Percentiles rank a stretch among this genome's conserved stretches.
These are phyloP conservation scores for Kwoniella shandongensis DNA, from an alignment of 768 basidiomycete genomes.

Conservation along the genomic window DNA sequence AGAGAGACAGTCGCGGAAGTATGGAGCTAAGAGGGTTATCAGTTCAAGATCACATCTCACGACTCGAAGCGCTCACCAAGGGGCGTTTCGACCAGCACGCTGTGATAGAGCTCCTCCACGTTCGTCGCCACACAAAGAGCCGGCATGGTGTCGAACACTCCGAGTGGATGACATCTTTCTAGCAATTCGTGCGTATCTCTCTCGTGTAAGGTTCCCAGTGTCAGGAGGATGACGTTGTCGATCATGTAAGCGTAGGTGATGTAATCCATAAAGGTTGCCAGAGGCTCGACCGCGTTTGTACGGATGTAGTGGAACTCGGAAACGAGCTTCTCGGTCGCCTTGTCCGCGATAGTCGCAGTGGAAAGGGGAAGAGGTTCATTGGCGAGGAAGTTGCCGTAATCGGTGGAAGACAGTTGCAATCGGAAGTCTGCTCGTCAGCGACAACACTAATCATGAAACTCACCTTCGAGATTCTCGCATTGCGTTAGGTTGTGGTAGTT, in stretches of 20 bases:
- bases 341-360: constrained; percentile 93
- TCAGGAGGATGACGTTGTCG: constrained; percentile 96
- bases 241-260: constrained; percentile 99
- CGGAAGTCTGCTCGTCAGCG: constrained; percentile 69
- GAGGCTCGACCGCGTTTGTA: constrained; percentile 83
- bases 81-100: constrained; percentile 94
- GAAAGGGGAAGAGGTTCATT: constrained; percentile 92
- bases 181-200: constrained; percentile 95
- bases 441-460: constrained; percentile 22
- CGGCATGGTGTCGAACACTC: constrained; percentile 97
- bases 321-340: constrained; percentile 89
- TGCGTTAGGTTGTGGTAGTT: constrained; percentile 93
- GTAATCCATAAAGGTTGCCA: constrained; percentile 92
- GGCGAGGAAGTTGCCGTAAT: constrained; percentile 97
- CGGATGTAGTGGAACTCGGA: constrained; percentile 95
- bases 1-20: constrained; percentile 93
- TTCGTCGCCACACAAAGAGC: constrained; percentile 98
- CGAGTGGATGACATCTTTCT: constrained; percentile 94
- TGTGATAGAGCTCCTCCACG: constrained; percentile 95
- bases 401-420: constrained; percentile 91
- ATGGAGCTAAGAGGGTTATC: constrained; percentile 65
- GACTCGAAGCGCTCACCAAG: constrained; percentile 63
- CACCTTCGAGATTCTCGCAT: constrained; percentile 96
- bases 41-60: not conserved
- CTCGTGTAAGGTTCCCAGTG: constrained; percentile 95